Evolutionary conservation across 306 rosid genomes (phyloP), one percentile per base, ranked within the genome.

Genomic region (Parietaria judaica): DNA sequence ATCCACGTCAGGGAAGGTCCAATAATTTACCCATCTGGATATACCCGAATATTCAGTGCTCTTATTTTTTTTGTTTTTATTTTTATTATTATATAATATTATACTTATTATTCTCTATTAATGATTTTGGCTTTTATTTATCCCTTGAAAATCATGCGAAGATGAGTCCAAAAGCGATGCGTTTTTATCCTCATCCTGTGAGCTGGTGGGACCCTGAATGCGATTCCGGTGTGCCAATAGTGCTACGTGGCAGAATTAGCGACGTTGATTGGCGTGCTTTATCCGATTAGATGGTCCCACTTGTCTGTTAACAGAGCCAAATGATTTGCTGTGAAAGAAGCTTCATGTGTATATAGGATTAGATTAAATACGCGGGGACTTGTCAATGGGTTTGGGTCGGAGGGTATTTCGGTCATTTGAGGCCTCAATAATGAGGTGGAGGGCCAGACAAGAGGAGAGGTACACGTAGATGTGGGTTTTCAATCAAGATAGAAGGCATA

Each of bases 1-100:
- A 86, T 84, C 95, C 90, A 90, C 97, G 86, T 87, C 86, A 83
- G 68, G 15, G 4, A 1, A 0, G 16, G 14, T 73, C 45, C 78
- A 77, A 86, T 86, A 37, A 84, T 82, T 72, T 67, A n/a, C 36
- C 72, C 36, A 16, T 63, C 59, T 64, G 85, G 88, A 88, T 81
- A 70, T 76, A 65, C 80, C 70, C 86, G 82, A 74, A 80, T 61
- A 61, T 61, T 17, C 64, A 43, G 6, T 13, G 8, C 12, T 59
- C 37, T 3, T 6, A 13, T 0, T 4, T 11, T 4, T 11, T 17
- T 3, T 10, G 0, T 41, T 14, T n/a, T 5, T 3, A 3, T n/a
- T n/a, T n/a, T n/a, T n/a, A n/a, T n/a, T n/a, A n/a, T n/a, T n/a
- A n/a, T n/a, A n/a, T n/a, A n/a, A n/a, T n/a, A n/a, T n/a, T n/a